phyloP scores from a whole-genome alignment of 1,139 yeast species.

The Yamadazyma friedrichii region DNA sequence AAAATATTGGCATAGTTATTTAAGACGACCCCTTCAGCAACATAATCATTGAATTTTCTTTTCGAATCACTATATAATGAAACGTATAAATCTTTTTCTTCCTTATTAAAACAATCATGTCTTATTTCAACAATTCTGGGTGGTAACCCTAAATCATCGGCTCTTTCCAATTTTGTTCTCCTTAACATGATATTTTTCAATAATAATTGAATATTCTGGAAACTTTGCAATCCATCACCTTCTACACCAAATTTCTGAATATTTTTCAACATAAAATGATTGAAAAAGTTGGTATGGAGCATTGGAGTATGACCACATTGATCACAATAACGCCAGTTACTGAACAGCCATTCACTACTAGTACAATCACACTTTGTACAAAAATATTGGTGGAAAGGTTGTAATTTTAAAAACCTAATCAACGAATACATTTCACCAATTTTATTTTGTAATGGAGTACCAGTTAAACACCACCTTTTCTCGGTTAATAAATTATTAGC shows the following conservation, averaged over 20 bases:
- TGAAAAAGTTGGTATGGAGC: constrained; percentile 93
- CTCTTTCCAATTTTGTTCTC: constrained; percentile 92
- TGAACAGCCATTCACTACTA: constrained; percentile 78
- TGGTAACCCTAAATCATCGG: constrained; percentile 95
- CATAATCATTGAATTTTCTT: constrained; percentile 82
- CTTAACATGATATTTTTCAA: constrained; percentile 83
- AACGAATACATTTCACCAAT: constrained; percentile 95
- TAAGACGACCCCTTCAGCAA: constrained; percentile 91
- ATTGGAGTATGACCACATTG: constrained; percentile 87
- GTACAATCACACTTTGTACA: constrained; percentile 89
- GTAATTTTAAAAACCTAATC: constrained; percentile 75
- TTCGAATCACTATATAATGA: constrained; percentile 84
- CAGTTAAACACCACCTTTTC: constrained; percentile 88
- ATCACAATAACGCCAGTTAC: constrained; percentile 82
- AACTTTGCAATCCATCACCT: constrained; percentile 78
- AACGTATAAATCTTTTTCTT: constrained; percentile 87
- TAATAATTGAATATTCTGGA: constrained; percentile 69
- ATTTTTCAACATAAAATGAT: constrained; percentile 90
- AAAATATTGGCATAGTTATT: constrained; percentile 96
- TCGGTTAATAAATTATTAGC: constrained; percentile 70
- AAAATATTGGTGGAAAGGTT: constrained; percentile 85
- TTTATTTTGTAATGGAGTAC: constrained; percentile 94
- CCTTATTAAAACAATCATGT: constrained; percentile 84
- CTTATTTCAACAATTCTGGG: constrained; percentile 90
- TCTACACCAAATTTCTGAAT: constrained; percentile 81